phyloP scores from a whole-genome alignment of 2,329 filamentous ascomycete genomes.

The Xylariaceae sp. region DNA sequence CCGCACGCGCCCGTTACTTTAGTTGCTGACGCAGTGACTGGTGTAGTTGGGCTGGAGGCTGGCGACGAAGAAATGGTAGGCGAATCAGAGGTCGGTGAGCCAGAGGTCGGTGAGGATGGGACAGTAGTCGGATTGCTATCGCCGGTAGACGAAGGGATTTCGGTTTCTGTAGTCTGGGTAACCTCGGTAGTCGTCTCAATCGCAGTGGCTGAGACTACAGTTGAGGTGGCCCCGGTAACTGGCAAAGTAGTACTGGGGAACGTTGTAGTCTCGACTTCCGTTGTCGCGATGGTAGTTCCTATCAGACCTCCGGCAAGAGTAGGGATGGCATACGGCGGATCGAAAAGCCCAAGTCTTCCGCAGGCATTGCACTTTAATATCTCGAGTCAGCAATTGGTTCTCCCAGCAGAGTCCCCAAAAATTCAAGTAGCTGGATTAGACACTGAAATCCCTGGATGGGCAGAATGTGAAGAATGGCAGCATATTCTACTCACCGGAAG shows the following conservation, averaged over 20 bases:
- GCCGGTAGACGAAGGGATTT: not conserved
- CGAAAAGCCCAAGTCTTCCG: slow-evolving; percentile 47
- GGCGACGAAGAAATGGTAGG: not conserved
- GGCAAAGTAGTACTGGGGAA: slow-evolving; percentile 13
- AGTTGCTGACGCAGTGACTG: slow-evolving; percentile 19
- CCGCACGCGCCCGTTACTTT: slow-evolving; percentile 15
- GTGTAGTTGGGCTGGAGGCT: slow-evolving; percentile 7
- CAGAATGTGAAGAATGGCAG: not conserved
- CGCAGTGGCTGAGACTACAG: slow-evolving; percentile 17
- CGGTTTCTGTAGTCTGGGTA: slow-evolving; percentile 26
- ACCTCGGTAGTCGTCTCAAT: slow-evolving; percentile 26
- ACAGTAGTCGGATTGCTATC: not conserved
- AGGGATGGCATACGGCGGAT: slow-evolving; percentile 49
- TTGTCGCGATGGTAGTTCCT: slow-evolving; percentile 26
- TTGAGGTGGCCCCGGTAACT: slow-evolving; percentile 12
- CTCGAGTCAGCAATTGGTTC: not conserved
- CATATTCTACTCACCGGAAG: slow-evolving; percentile 33
- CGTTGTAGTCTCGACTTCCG: slow-evolving; percentile 22
- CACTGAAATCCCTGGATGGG: too few species aligned
- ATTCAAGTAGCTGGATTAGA: too few species aligned
- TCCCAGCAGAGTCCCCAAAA: not conserved
- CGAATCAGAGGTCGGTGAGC: too few species aligned
- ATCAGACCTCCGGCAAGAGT: slow-evolving; percentile 40
- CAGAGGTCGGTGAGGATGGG: not conserved
- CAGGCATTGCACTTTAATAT: slow-evolving; percentile 42